These are phyloP conservation scores for Theileria parva DNA, from an alignment of 169 alveolate genomes.

Conservation along the genomic window DNA sequence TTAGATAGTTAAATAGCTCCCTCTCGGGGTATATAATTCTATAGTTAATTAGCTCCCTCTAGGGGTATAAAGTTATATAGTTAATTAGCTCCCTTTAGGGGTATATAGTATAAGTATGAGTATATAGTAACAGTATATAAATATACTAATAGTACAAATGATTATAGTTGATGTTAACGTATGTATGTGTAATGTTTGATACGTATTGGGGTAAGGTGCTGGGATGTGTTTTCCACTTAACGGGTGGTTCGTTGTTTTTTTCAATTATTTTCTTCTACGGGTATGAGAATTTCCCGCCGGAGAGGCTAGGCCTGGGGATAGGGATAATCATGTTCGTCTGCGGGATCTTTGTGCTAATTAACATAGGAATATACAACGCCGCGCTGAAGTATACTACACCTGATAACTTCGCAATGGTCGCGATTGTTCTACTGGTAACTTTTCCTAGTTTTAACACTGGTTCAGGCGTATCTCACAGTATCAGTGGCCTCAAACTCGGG, in stretches of 20 bases:
- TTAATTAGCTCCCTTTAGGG: not conserved
- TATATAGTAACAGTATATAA: no score
- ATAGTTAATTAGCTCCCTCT: not conserved
- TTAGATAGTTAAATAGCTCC: not conserved
- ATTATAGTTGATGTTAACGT: slow-evolving; percentile 8
- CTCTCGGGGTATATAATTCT: not conserved
- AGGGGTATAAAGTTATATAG: not conserved
- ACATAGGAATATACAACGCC: slow-evolving; percentile 43
- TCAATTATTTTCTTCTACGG: slow-evolving; percentile 38
- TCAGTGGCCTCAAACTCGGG: slow-evolving; percentile 14
- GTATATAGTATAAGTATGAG: not conserved
- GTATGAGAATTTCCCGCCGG: slow-evolving; percentile 34
- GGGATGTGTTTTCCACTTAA: slow-evolving; percentile 36
- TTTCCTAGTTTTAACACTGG: not conserved
- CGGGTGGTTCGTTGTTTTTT: slow-evolving; percentile 47
- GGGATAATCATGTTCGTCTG: slow-evolving; percentile 24
- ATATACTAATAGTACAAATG: no score
- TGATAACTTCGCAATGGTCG: slow-evolving; percentile 27
- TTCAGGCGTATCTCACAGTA: slow-evolving; percentile 29
- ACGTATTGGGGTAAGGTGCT: slow-evolving; percentile 41
- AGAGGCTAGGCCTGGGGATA: slow-evolving; percentile 24
- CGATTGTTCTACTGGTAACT: slow-evolving; percentile 27
- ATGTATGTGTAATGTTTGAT: slow-evolving; percentile 27
- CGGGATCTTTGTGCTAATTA: slow-evolving; percentile 22
- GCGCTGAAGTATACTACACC: slow-evolving; percentile 5